phyloP scores from a whole-genome alignment of 257 asterid genomes.

The Fraxinus excelsior region DNA sequence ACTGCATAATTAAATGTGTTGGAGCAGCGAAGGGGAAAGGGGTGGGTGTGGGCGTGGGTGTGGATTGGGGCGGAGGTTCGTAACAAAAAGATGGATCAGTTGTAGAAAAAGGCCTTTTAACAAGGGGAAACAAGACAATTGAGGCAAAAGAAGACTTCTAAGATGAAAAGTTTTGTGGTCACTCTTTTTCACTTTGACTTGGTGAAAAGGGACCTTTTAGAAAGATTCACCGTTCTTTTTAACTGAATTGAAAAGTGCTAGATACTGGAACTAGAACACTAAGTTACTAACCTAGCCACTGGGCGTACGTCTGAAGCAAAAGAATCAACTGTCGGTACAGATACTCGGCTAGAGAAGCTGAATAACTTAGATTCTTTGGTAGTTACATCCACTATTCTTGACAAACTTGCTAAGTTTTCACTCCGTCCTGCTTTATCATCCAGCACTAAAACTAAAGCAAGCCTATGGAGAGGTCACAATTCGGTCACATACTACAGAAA shows the following conservation, averaged over 20 bases:
- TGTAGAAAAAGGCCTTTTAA: too few relatives aligned
- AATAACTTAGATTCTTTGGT: conserved; percentile 37
- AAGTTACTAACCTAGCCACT: conserved; percentile 35
- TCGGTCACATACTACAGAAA: conserved; percentile 60
- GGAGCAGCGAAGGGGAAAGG: too few relatives aligned
- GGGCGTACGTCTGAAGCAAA: conserved; percentile 39
- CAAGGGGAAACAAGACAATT: too few relatives aligned
- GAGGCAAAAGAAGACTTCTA: too few relatives aligned
- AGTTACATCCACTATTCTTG: conserved; percentile 40
- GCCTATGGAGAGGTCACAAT: conserved; percentile 16
- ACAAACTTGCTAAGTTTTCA: conserved; percentile 40
- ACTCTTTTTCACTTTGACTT: too few relatives aligned
- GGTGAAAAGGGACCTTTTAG: too few relatives aligned
- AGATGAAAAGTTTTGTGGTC: too few relatives aligned
- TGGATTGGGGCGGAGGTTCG: too few relatives aligned
- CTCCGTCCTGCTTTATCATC: conserved; percentile 37
- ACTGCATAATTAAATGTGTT: not conserved
- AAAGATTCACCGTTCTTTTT: not conserved
- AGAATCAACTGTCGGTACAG: conserved; percentile 40
- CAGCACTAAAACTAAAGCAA: conserved; percentile 24
- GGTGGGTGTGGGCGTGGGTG: too few relatives aligned
- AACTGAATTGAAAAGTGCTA: conserved; percentile 14
- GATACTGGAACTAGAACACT: conserved; percentile 17
- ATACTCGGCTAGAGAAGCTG: conserved; percentile 42
- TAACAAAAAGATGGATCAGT: too few relatives aligned